Evolutionary conservation across 1,284 basidiomycete species (phyloP), one percentile per base, ranked within the genome.

Genomic region (Caloboletus firmus): DNA sequence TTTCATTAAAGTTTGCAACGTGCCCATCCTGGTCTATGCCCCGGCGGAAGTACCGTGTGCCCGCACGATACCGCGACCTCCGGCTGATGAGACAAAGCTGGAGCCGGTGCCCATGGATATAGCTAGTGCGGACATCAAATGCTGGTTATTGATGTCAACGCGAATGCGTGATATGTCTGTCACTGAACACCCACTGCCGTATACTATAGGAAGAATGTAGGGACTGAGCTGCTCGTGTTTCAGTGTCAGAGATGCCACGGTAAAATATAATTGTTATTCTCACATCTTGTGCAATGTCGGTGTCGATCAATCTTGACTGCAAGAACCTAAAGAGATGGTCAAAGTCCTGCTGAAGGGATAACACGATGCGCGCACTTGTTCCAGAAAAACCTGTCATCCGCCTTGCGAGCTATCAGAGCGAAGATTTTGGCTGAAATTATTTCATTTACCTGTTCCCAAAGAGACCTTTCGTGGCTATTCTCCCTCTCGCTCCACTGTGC

Each of bases 311-410:
- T 59, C 83, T 81, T 22, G 81, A 79, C 55, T 93, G 89, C 49
- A 93, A 67, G 67, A 83, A 89, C 69, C 87, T 89, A 57, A 42
- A 46, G 40, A 13, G 17, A 37, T 5, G 10, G 36, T 60, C 30
- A 60, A 60, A 24, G 34, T 42, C 44, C 32, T 22, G 40, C 41
- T 41, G 15, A 30, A 53, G 30, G 42, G n/a, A 35, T 31, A 37
- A 22, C 37, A 51, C n/a, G 20, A 49, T 50, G 40, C 43, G 51
- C 68, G 61, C 34, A 79, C 82, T 87, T 91, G 74, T 99, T 99
- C 96, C 96, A 99, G 76, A 98, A 99, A 77, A 99, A 99, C 59
- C 96, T 83, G 66, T 97, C 93, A 64, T 99, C 96, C 31, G 89
- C 89, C 83, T 95, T 65, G 41, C 63, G 61, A 56, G 61, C 18